Conservation (phyloP, 306 rosid species). For the Sicyos baderoa region DNA sequence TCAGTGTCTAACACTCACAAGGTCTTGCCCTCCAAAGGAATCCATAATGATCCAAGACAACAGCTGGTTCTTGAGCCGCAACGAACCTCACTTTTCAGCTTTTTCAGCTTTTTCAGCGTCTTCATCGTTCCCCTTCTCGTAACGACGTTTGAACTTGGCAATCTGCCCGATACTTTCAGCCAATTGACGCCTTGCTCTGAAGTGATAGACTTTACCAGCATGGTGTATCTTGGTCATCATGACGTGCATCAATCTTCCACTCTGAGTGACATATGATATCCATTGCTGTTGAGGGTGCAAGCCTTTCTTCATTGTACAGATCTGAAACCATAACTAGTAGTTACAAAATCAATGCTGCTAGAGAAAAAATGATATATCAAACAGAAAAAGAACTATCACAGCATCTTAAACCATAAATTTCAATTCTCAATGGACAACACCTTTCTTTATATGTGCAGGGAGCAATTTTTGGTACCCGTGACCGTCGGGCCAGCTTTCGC, state of each 20-base stretch:
- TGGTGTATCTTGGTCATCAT: conserved; percentile 87
- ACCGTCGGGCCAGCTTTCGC: no score
- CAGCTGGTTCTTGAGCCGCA: neutral
- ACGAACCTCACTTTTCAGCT: conserved; percentile 29
- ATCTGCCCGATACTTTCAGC: conserved; percentile 74
- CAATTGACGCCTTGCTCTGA: conserved; percentile 80
- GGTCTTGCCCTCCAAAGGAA: neutral
- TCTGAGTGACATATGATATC: conserved; percentile 83
- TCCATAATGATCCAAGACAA: neutral
- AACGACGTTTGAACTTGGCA: conserved; percentile 85
- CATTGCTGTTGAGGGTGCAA: conserved; percentile 92
- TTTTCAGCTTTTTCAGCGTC: conserved; percentile 14
- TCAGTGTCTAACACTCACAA: neutral
- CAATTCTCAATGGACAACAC: neutral
- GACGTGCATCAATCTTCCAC: conserved; percentile 77
- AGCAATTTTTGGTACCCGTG: no score
- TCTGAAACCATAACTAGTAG: neutral
- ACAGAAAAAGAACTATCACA: neutral
- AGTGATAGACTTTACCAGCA: conserved; percentile 80
- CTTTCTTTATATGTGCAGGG: neutral
- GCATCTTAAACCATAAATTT: neutral
- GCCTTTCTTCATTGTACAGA: conserved; percentile 68
- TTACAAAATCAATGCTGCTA: neutral
- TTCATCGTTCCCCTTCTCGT: conserved; percentile 32
- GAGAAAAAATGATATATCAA: neutral